Base-by-base conservation (phyloP, 208 protist species). In the Crithidia bombi region DNA sequence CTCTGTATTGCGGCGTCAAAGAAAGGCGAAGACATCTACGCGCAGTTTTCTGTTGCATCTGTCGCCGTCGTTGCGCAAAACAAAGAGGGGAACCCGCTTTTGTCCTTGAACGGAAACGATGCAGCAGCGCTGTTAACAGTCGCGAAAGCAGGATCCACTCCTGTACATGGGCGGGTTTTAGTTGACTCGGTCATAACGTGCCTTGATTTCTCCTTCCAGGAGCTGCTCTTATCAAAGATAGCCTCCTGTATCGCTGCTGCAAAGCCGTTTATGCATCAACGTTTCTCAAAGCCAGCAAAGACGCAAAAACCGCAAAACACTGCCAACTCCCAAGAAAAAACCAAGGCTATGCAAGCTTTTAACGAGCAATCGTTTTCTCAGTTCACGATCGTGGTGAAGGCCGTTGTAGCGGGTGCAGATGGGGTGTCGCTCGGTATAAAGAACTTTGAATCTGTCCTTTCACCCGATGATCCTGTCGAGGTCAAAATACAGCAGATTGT, bases 261-360 rank as follows among this genome's bases (percentile, higher is more conserved):
- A 35, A 65, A 62, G 39, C 56, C 63, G 36, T 77, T 77, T 32
- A 21, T 59, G 41, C n/a, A 63, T 6, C 56, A 71, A 30, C 39
- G 54, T 19, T 36, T 61, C 3, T 12, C 35, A 2, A 50, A 30
- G 17, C 39, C 49, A 33, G 3, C 46, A 7, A 69, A 36, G 0
- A n/a, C n/a, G n/a, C n/a, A n/a, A n/a, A n/a, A n/a, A n/a, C n/a
- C n/a, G n/a, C 32, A 5, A 1, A 25, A 28, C 3, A 3, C 21
- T 12, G 46, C 30, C 3, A 10, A 21, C 14, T 10, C 25, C 3
- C 23, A 7, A 12, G 19, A 38, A 26, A 12, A 46, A 3, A 10
- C 49, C 35, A 44, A 46, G 7, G 35, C 15, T 26, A 21, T 14
- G 4, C 23, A 58, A 23, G 9, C 1, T 6, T 7, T 38, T 19